Conservation (phyloP, 305 asterid genomes). For the Solanum hybrid region DNA sequence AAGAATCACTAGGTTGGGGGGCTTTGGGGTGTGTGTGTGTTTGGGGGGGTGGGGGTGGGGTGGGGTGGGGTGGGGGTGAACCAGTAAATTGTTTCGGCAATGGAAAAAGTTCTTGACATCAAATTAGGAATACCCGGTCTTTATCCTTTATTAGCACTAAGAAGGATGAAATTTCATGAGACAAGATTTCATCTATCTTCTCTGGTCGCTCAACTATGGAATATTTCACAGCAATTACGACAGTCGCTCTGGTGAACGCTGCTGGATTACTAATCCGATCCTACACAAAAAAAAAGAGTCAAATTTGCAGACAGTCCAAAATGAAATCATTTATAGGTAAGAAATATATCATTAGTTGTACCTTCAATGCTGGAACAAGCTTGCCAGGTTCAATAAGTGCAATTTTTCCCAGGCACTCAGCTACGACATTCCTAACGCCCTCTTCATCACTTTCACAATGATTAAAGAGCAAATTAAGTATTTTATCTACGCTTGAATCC, state of each 20-base stretch:
- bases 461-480: slow-evolving; percentile 80
- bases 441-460: slow-evolving; percentile 99
- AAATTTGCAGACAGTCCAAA: not conserved
- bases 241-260: slow-evolving; percentile 97
- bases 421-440: slow-evolving; percentile 99
- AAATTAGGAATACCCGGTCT: slow-evolving; percentile 58
- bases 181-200: slow-evolving; percentile 82
- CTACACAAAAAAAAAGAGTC: slow-evolving; percentile 31
- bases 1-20: too few relatives aligned
- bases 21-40: too few relatives aligned
- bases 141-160: slow-evolving; percentile 90
- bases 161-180: slow-evolving; percentile 82
- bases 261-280: slow-evolving; percentile 75
- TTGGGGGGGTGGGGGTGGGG: not conserved
- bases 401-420: slow-evolving; percentile 96
- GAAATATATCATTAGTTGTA: slow-evolving; percentile 17
- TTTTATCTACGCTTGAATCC: slow-evolving; percentile 88
- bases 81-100: not conserved
- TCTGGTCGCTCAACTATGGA: slow-evolving; percentile 93
- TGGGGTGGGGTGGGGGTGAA: not conserved
- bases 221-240: slow-evolving; percentile 84
- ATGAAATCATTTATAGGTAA: not conserved
- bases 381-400: slow-evolving; percentile 94
- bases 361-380: slow-evolving; percentile 98
- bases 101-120: not conserved